Base-by-base conservation (phyloP, 306 rosid genomes). In the Quercus alba region DNA sequence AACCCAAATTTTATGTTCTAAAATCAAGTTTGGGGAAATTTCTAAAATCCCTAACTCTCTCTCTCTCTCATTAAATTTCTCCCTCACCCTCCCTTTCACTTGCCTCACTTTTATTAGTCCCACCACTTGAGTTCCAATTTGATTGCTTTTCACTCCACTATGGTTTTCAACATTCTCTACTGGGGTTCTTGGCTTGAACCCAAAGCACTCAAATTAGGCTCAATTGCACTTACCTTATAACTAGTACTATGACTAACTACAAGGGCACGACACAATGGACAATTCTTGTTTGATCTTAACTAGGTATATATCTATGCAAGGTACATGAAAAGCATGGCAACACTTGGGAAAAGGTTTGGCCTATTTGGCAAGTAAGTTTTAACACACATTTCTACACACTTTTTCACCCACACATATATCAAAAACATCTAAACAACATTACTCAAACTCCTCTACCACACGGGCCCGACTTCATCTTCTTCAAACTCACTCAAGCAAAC, bases 401-500 rank as follows among this genome's bases (percentile, higher is more conserved):
- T 26, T 26, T 26, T 26, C 28, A 26, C 2, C 28, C 28, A 26
- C 28, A 26, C 28, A 26, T 26, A 26, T 26, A 26, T 26, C 28
- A 26, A 1, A 26, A 26, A 26, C 28, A 26, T 26, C 2, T 1
- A 26, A 26, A 26, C 28, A 26, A 26, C 2, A 26, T 26, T 26
- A 1, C 28, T 26, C 26, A 26, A 26, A 26, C 28, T 26, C 28
- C 28, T 26, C 28, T 26, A 26, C 28, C 28, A 26, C 0, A 26
- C 28, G 28, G 28, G 28, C 0, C 28, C 28, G 86, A 56, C 66
- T 56, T 94, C 91, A 6, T 88, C 89, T 17, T 90, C 84, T 84
- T 87, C 81, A 70, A 94, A 94, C 64, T 94, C 97, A 30, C 89
- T 79, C 7, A 94, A 77, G 77, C 98, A 94, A 77, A 92, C 91